Evolutionary conservation across 306 rosid species (phyloP).

Genomic region (Comarum palustre): DNA sequence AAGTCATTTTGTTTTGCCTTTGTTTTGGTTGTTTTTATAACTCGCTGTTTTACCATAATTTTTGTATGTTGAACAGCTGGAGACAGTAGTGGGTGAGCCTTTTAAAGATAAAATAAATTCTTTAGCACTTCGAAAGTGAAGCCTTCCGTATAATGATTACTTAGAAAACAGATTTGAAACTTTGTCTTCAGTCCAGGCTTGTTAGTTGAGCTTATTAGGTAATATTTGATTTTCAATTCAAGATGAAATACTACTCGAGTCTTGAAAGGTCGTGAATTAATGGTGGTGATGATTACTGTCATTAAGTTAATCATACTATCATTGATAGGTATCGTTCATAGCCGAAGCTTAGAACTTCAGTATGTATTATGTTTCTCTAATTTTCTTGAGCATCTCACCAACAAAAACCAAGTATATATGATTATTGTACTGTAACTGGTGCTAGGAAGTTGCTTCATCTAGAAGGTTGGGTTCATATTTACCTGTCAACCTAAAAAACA

Average conservation of each 20-base stretch:
- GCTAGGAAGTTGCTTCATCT: background rate
- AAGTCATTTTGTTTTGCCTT: background rate
- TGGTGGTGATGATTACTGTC: background rate
- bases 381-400: background rate
- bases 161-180: background rate
- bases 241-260: background rate
- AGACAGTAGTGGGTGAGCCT: background rate
- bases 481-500: no score
- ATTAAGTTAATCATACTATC: background rate
- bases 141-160: background rate
- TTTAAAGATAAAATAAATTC: background rate
- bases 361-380: background rate
- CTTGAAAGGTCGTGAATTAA: background rate
- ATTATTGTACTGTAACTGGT: background rate
- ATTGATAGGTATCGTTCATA: background rate
- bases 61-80: slow-evolving; percentile 3
- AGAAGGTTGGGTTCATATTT: background rate
- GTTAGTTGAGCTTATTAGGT: background rate
- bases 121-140: background rate
- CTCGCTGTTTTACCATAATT: background rate
- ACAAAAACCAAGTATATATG: background rate
- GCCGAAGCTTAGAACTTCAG: background rate
- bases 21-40: background rate
- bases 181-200: background rate
- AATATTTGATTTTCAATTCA: background rate